phyloP scores from a whole-genome alignment of 140 eudicot species.

The Erigeron philadelphicus region DNA sequence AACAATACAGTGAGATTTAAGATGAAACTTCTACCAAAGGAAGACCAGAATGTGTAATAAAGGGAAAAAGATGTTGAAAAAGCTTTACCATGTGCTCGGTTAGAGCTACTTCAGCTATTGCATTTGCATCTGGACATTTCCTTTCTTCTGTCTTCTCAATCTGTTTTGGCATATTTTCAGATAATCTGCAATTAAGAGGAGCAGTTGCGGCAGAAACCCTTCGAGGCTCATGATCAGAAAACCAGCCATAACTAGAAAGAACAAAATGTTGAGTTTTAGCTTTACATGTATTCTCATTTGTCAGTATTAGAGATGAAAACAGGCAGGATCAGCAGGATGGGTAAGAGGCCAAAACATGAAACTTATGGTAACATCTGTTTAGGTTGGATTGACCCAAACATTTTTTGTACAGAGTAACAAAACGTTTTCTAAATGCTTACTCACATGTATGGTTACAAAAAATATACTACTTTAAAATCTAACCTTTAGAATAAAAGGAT shows the following conservation, averaged over 20 bases:
- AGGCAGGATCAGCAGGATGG: not conserved
- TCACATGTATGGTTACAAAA: not conserved
- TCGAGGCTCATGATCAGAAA: slow-evolving; percentile 31
- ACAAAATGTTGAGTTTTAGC: slow-evolving; percentile 8
- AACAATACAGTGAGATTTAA: not conserved
- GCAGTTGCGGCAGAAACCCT: slow-evolving; percentile 29
- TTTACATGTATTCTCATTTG: not conserved
- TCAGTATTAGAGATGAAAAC: not conserved
- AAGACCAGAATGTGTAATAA: not conserved
- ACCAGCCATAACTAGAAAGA: slow-evolving; percentile 73
- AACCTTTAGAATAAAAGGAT: not conserved
- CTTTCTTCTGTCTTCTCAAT: slow-evolving; percentile 29
- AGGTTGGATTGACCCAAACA: not conserved
- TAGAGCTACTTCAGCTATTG: slow-evolving; percentile 28
- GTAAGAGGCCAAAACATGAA: not conserved
- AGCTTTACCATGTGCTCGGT: slow-evolving; percentile 37
- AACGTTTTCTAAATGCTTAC: too few species aligned
- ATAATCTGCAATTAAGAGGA: slow-evolving; percentile 23
- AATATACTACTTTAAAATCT: not conserved
- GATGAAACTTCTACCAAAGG: not conserved
- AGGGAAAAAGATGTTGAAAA: slow-evolving; percentile 9
- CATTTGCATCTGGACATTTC: slow-evolving; percentile 24
- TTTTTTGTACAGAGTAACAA: not conserved
- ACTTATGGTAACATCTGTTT: not conserved
- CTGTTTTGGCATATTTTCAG: slow-evolving; percentile 26